phyloP scores from a whole-genome alignment of 306 rosid genomes.

The Trichosanthes cucumerina region DNA sequence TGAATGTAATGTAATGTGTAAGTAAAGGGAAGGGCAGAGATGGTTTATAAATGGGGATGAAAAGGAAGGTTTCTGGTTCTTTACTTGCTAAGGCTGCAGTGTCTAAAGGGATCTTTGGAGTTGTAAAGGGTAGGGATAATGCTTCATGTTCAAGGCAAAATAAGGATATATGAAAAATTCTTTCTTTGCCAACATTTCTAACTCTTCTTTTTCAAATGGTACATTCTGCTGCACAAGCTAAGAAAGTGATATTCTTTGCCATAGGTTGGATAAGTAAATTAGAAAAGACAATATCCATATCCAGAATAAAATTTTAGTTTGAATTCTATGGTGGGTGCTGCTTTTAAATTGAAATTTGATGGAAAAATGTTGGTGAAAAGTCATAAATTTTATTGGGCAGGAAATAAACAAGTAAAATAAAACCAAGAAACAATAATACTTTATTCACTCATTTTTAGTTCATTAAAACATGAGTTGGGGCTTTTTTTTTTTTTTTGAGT shows the following conservation, averaged over 20 bases:
- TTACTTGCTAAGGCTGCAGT: slow-evolving; percentile 70
- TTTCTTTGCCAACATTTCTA: slow-evolving; percentile 34
- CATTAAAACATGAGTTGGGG: too few species aligned
- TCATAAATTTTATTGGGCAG: background rate
- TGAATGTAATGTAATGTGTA: slow-evolving; percentile 9
- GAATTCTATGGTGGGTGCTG: background rate
- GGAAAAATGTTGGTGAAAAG: background rate
- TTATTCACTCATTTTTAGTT: too few species aligned
- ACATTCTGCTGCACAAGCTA: slow-evolving; percentile 15
- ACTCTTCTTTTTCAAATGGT: slow-evolving; percentile 18
- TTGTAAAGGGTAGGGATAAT: slow-evolving; percentile 39
- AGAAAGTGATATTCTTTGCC: slow-evolving; percentile 43
- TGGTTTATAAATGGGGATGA: slow-evolving; percentile 14
- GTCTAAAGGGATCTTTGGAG: slow-evolving; percentile 21
- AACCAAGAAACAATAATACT: background rate
- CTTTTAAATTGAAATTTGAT: background rate
- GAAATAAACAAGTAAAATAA: background rate
- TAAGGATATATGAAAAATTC: slow-evolving; percentile 29
- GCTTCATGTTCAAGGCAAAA: slow-evolving; percentile 66
- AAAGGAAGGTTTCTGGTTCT: slow-evolving; percentile 42
- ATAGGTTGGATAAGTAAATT: too few species aligned
- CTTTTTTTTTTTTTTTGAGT: too few species aligned
- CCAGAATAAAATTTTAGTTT: too few species aligned
- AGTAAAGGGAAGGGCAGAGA: slow-evolving; percentile 4
- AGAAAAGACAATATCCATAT: too few species aligned